Evolutionary conservation across 257 asterid species (phyloP).

Genomic region (Datura wrightii): DNA sequence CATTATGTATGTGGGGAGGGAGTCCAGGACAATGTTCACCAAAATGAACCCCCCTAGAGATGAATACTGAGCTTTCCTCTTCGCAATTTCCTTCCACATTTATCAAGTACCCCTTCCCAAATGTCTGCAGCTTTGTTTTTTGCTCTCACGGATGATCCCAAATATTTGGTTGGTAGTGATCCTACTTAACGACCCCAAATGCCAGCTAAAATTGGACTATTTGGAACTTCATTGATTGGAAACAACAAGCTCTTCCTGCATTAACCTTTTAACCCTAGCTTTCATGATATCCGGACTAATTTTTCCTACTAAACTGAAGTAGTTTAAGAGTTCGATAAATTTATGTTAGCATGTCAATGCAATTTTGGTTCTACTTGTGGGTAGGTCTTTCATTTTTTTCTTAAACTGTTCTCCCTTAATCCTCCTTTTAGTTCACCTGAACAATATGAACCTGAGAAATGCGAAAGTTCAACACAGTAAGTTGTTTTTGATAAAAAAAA

Average conservation of each 20-base stretch:
- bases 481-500: too few relatives aligned
- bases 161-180: neutral
- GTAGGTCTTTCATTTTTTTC: neutral
- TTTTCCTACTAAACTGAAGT: conserved; percentile 23
- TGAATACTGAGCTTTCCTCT: neutral
- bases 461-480: neutral
- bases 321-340: neutral
- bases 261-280: neutral
- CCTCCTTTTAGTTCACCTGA: neutral
- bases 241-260: neutral
- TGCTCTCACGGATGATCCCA: neutral
- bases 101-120: neutral
- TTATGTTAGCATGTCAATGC: neutral
- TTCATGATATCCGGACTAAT: neutral
- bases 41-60: neutral
- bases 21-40: neutral
- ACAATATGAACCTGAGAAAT: neutral
- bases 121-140: neutral
- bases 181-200: neutral
- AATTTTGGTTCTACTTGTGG: neutral
- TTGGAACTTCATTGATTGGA: neutral
- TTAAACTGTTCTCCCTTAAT: neutral
- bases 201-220: neutral
- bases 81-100: neutral
- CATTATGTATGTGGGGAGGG: neutral